phyloP scores from a whole-genome alignment of 257 asterid genomes.

The Capsicum pubescens region DNA sequence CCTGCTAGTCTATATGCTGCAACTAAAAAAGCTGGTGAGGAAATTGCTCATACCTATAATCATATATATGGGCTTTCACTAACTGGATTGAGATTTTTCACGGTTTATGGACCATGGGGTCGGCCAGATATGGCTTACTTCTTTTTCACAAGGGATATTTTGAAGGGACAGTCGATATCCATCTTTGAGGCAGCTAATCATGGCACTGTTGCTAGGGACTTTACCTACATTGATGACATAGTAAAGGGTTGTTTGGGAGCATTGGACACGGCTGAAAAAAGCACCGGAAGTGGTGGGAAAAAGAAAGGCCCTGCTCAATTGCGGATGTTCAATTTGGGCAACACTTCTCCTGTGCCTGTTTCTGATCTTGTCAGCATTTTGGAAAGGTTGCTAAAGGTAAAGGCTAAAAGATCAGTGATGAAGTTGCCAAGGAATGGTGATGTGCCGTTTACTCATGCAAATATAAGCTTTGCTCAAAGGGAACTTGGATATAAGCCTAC shows the following conservation, averaged over 20 bases:
- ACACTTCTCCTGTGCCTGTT: constrained; percentile 68
- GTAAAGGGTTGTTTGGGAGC: constrained; percentile 69
- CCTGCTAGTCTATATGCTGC: constrained; percentile 73
- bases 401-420: constrained; percentile 61
- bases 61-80: constrained; percentile 67
- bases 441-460: constrained; percentile 69
- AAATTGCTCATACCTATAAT: constrained; percentile 63
- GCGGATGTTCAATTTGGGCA: constrained; percentile 58
- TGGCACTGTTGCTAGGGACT: constrained; percentile 67
- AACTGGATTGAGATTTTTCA: constrained; percentile 65
- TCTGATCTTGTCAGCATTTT: constrained; percentile 61
- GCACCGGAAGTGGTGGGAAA: constrained; percentile 72
- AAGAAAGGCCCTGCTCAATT: constrained; percentile 65
- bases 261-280: constrained; percentile 64
- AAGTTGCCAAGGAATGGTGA: constrained; percentile 72
- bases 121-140: constrained; percentile 75
- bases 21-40: constrained; percentile 68
- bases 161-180: constrained; percentile 61
- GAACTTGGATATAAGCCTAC: constrained; percentile 69
- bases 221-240: constrained; percentile 67
- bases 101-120: constrained; percentile 78
- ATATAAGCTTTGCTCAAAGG: constrained; percentile 55
- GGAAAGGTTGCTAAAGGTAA: constrained; percentile 65
- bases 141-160: constrained; percentile 60
- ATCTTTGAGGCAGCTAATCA: constrained; percentile 63